These are phyloP conservation scores for Isabelozyma pseudorhagii DNA, from an alignment of 805 yeast species.

Conservation along the genomic window DNA sequence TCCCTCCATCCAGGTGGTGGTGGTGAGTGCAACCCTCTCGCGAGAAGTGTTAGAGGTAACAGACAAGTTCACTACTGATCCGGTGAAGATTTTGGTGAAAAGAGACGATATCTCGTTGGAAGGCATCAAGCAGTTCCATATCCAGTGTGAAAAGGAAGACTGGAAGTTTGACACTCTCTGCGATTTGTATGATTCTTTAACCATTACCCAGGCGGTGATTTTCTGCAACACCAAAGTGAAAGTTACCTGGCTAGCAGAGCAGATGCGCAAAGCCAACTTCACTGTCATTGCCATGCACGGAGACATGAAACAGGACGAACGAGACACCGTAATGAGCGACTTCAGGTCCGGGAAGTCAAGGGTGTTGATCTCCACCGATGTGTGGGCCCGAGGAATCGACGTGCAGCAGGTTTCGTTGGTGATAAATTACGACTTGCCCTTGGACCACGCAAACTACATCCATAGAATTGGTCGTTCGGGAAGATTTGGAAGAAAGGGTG, in stretches of 20 bases:
- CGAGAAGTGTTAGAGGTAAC: conserved; percentile 89
- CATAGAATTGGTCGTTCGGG: conserved; percentile 99
- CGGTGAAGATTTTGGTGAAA: conserved; percentile 90
- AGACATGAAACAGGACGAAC: conserved; percentile 91
- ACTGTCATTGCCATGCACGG: conserved; percentile 97
- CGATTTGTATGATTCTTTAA: conserved; percentile 90
- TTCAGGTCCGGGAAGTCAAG: conserved; percentile 92
- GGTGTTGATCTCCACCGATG: conserved; percentile 92
- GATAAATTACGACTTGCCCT: conserved; percentile 91
- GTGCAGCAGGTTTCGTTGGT: conserved; percentile 97
- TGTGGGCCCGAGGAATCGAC: conserved; percentile 98
- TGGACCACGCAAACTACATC: conserved; percentile 90
- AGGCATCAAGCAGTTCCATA: conserved; percentile 90
- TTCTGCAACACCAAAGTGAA: conserved; percentile 96
- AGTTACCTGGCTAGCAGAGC: conserved; percentile 85
- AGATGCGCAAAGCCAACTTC: conserved; percentile 76
- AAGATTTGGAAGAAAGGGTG: conserved; percentile 98
- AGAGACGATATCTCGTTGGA: conserved; percentile 91
- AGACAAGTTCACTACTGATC: conserved; percentile 86
- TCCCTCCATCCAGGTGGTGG: conserved; percentile 83
- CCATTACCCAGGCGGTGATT: conserved; percentile 96
- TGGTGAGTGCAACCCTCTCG: conserved; percentile 93
- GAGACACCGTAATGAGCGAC: conserved; percentile 93
- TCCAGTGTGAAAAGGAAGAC: conserved; percentile 87
- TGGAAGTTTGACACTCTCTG: conserved; percentile 94